phyloP scores from a whole-genome alignment of 768 basidiomycete species.

The Suillus plorans region DNA sequence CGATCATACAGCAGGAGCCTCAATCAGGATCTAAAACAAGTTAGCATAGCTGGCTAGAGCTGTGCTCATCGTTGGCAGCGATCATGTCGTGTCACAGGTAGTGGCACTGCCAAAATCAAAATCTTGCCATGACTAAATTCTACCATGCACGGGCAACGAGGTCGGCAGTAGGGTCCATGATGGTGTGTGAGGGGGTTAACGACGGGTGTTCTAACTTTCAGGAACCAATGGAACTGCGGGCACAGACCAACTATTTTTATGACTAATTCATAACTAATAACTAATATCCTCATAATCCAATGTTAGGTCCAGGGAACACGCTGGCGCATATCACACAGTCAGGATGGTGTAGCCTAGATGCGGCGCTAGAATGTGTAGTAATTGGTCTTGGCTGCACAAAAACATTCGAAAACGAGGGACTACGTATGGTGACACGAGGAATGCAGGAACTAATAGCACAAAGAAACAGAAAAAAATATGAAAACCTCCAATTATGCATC shows the following conservation, averaged over 20 bases:
- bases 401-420: constrained; percentile 26
- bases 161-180: background rate
- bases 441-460: constrained; percentile 12
- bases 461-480: constrained; percentile 17
- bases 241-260: background rate
- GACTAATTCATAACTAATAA: background rate
- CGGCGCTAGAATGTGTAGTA: constrained; percentile 21
- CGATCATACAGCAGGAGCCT: constrained; percentile 16
- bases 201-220: background rate
- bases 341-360: constrained; percentile 10
- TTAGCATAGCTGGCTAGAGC: constrained; percentile 18
- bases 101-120: constrained; percentile 21
- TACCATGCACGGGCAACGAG: constrained; percentile 24
- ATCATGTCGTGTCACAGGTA: constrained; percentile 6
- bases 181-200: background rate
- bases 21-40: constrained; percentile 14
- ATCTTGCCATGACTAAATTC: constrained; percentile 17
- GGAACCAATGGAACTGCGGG: constrained; percentile 3
- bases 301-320: background rate
- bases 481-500: constrained; percentile 18
- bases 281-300: background rate
- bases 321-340: constrained; percentile 3
- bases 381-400: constrained; percentile 17
- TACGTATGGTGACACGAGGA: constrained; percentile 19
- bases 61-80: background rate